phyloP scores from a whole-genome alignment of 1,139 yeast species.

The Saccharomyces hybrid region DNA sequence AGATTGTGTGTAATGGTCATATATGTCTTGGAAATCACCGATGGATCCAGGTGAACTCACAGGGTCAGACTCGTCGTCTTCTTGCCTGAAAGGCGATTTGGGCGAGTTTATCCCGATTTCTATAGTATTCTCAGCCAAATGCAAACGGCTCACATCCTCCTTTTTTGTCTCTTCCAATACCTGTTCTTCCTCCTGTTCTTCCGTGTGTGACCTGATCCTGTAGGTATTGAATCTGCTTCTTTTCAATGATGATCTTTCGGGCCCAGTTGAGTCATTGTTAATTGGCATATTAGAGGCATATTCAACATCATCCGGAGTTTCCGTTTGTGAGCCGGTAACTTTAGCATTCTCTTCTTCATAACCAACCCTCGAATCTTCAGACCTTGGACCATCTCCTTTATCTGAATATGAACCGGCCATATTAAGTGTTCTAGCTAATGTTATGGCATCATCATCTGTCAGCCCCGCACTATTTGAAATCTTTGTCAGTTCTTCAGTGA shows the following conservation, averaged over 20 bases:
- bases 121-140: not conserved
- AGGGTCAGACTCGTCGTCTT: not conserved
- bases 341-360: not conserved
- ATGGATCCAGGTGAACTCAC: constrained; percentile 18
- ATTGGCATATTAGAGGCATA: constrained; percentile 14
- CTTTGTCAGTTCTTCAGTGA: constrained; percentile 55
- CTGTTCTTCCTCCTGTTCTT: not conserved
- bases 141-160: not conserved
- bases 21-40: constrained; percentile 19
- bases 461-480: constrained; percentile 60
- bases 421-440: constrained; percentile 55
- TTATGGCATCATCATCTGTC: constrained; percentile 61
- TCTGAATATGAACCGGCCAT: constrained; percentile 11
- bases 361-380: not conserved
- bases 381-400: not conserved
- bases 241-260: constrained; percentile 9
- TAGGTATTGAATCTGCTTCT: constrained; percentile 25
- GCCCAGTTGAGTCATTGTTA: constrained; percentile 10
- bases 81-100: not conserved
- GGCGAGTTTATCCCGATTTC: not conserved
- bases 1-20: constrained; percentile 18
- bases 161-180: not conserved
- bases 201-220: constrained; percentile 13
- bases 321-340: not conserved
- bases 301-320: constrained; percentile 6